Evolutionary conservation across 2,329 filamentous ascomycete species (phyloP).

Genomic region (Basipetospora chlamydospora): DNA sequence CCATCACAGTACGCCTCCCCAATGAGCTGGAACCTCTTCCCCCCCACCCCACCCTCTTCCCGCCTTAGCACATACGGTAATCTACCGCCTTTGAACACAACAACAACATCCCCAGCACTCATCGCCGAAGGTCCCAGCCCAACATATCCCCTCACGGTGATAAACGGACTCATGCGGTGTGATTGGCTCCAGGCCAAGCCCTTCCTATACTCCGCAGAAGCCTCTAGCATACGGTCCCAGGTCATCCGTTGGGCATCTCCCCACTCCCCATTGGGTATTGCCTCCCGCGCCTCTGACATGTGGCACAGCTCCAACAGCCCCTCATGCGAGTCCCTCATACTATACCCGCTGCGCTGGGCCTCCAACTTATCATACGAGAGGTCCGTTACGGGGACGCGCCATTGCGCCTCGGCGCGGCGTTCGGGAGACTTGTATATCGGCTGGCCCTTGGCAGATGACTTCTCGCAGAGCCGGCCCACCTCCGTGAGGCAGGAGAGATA

Average conservation of each 20-base stretch:
- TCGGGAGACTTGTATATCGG: not conserved
- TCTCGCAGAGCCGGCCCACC: not conserved
- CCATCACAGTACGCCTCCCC: conserved; percentile 20
- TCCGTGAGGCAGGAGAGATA: not conserved
- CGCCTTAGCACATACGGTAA: conserved; percentile 15
- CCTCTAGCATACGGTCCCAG: not conserved
- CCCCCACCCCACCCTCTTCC: not conserved
- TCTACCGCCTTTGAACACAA: conserved; percentile 15
- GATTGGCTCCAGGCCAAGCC: not conserved
- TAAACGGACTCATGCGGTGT: conserved; percentile 11
- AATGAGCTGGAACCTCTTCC: conserved; percentile 13
- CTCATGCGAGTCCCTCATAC: not conserved
- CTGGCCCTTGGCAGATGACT: not conserved
- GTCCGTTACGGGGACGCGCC: not conserved
- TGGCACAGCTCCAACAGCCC: not conserved
- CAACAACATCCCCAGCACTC: conserved; percentile 13
- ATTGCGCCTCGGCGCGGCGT: not conserved
- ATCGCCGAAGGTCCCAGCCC: conserved; percentile 15
- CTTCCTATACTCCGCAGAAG: not conserved
- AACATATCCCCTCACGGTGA: conserved; percentile 15
- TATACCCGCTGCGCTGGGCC: not conserved
- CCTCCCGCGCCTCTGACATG: not conserved
- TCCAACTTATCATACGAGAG: too few species aligned
- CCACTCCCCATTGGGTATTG: not conserved
- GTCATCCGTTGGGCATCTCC: not conserved